Base-by-base conservation (phyloP, 495 filamentous ascomycete species). In the Cudoniella acicularis region DNA sequence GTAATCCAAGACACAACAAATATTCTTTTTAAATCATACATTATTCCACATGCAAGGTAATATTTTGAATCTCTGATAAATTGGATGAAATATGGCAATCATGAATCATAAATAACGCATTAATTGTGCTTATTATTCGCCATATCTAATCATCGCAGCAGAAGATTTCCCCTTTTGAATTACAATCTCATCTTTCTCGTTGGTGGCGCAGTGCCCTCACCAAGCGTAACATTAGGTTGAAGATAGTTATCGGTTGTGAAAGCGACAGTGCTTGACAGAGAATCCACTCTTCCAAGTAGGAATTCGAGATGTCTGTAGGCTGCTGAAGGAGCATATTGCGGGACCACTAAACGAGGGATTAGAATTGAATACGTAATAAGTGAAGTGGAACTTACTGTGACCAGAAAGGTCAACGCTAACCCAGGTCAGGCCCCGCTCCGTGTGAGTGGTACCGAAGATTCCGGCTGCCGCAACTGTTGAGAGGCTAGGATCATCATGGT, bases 361-460 rank as follows among this genome's bases (percentile, higher is more conserved):
- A 8, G 36, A 8, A 9, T 9, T 41, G 36, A 8, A 41, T 41
- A 16, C 8, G 8, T 41, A 41, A 41, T 41, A 41, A 16, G 36
- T 43, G 1, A 55, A 26, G 46, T 9, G 42, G 10, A n/a, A 27
- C 24, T 42, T 45, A 59, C 25, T 87, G 61, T 87, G 87, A 0
- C 87, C 87, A 9, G 79, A 72, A 56, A 83, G 72, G 48, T 77
- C 75, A 8, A 88, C 75, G 21, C 73, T 72, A n/a, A 81, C 75
- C 57, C 79, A 91, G 0, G 88, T 91, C 48, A 92, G 73, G 0
- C 86, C 86, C 16, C 89, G 75, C 73, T 91, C 88, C 0, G 81
- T 83, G 49, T 83, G 79, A 26, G 77, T 74, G 0, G 74, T 84
- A 0, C 89, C 89, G 20, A 87, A 69, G 3, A 82, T 71, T 4